Percentiles rank a stretch among this genome's conserved stretches.
Evolutionary conservation across 2,329 filamentous ascomycete species (phyloP).

Genomic region (Pleoardoris graminearum): DNA sequence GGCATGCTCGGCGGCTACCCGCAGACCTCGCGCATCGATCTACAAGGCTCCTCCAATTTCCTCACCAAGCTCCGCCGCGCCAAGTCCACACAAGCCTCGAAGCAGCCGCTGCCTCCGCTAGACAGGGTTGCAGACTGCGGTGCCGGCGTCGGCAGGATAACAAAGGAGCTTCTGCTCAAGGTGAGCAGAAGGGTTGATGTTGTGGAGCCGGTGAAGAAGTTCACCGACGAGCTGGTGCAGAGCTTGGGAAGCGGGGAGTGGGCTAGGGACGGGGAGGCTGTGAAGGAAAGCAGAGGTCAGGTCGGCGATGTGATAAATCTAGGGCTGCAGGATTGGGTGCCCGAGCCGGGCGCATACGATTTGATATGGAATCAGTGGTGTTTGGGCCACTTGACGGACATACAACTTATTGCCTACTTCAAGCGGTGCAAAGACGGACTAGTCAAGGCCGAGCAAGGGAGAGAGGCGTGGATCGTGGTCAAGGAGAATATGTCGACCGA

Average conservation of each 20-base stretch:
- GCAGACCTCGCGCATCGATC: slow-evolving; percentile 69
- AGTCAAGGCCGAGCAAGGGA: slow-evolving; percentile 43
- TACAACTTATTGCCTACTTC: slow-evolving; percentile 70
- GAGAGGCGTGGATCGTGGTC: slow-evolving; percentile 61
- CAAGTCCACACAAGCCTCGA: slow-evolving; percentile 27
- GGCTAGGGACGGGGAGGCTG: slow-evolving; percentile 24
- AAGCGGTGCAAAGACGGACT: slow-evolving; percentile 60
- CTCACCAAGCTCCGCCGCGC: slow-evolving; percentile 62
- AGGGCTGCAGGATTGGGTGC: slow-evolving; percentile 73
- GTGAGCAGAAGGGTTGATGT: slow-evolving; percentile 76
- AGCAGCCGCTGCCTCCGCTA: slow-evolving; percentile 35
- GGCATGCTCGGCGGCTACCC: slow-evolving; percentile 81
- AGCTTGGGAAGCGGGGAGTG: slow-evolving; percentile 26
- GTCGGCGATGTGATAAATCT: slow-evolving; percentile 69
- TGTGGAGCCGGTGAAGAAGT: slow-evolving; percentile 82
- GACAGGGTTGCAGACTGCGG: slow-evolving; percentile 61
- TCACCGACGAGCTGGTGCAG: slow-evolving; percentile 64
- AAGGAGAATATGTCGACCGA: slow-evolving; percentile 77
- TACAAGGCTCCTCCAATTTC: slow-evolving; percentile 71
- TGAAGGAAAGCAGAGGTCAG: slow-evolving; percentile 45
- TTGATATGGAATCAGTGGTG: slow-evolving; percentile 94
- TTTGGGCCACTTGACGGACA: slow-evolving; percentile 77
- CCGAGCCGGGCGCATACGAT: slow-evolving; percentile 62
- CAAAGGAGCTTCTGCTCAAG: slow-evolving; percentile 72
- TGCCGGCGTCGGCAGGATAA: slow-evolving; percentile 80